Evolutionary conservation across 2,329 filamentous ascomycete genomes (phyloP).

Genomic region (Botrytis medusae): DNA sequence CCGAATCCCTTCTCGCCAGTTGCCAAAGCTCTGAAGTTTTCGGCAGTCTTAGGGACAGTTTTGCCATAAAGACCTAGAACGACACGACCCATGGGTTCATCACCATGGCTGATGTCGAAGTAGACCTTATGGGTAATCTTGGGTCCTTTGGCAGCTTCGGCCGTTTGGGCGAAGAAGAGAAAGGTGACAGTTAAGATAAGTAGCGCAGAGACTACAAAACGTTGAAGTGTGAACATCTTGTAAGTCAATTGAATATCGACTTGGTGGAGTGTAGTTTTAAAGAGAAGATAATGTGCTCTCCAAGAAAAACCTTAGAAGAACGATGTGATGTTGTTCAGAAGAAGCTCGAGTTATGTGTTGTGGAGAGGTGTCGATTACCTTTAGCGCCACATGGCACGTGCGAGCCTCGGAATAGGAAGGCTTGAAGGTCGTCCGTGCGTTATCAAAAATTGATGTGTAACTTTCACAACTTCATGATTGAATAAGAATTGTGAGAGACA

Average conservation of each 20-base stretch:
- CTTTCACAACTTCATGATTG: constrained; percentile 24
- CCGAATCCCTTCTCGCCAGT: constrained; percentile 63
- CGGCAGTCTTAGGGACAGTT: constrained; percentile 73
- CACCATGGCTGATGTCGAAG: constrained; percentile 80
- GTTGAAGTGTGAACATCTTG: constrained; percentile 74
- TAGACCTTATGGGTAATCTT: constrained; percentile 96
- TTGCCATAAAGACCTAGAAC: constrained; percentile 85
- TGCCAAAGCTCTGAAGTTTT: constrained; percentile 77
- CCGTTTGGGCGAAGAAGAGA: constrained; percentile 72
- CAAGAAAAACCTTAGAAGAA: not conserved
- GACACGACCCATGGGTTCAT: constrained; percentile 70
- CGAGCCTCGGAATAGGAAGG: not conserved
- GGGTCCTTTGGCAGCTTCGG: constrained; percentile 77
- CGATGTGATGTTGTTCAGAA: not conserved
- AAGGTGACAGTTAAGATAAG: constrained; percentile 75
- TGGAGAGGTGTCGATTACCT: constrained; percentile 37
- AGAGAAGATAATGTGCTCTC: not conserved
- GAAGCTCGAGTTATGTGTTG: constrained; percentile 28
- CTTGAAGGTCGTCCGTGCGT: constrained; percentile 24
- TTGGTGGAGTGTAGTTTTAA: constrained; percentile 21
- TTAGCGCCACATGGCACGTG: constrained; percentile 32
- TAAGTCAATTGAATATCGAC: constrained; percentile 32
- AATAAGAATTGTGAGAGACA: constrained; percentile 1
- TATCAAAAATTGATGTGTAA: constrained; percentile 16
- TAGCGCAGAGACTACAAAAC: constrained; percentile 68